These are phyloP conservation scores for Comarum palustre DNA, from an alignment of 306 rosid genomes.

Conservation along the genomic window DNA sequence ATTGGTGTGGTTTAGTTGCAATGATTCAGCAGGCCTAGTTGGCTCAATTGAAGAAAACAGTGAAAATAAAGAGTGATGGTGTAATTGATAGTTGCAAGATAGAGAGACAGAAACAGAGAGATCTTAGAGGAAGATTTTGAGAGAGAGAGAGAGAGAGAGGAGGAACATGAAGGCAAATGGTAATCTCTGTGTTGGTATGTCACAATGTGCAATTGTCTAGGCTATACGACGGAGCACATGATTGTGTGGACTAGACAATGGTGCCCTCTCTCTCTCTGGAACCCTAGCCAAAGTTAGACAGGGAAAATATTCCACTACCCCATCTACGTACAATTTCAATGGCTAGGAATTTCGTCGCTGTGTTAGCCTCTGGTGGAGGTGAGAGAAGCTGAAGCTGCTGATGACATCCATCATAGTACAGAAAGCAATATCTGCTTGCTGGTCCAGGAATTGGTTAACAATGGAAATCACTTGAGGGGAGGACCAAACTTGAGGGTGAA, in stretches of 20 bases:
- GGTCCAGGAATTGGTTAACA: neutral
- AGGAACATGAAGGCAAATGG: constrained; percentile 27
- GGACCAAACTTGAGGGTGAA: constrained; percentile 1
- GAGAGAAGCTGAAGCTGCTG: neutral
- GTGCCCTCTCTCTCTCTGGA: constrained; percentile 1
- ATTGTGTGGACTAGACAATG: constrained; percentile 26
- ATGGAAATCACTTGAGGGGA: neutral
- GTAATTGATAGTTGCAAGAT: constrained; percentile 18
- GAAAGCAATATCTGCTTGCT: neutral
- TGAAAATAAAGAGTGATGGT: constrained; percentile 9
- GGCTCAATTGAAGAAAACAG: constrained; percentile 24
- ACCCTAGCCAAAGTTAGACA: neutral
- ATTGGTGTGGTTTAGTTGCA: too few relatives aligned
- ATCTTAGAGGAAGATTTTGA: neutral
- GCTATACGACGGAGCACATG: constrained; percentile 41
- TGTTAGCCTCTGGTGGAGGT: neutral
- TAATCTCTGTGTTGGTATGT: constrained; percentile 25
- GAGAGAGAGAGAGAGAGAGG: neutral
- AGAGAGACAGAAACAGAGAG: neutral
- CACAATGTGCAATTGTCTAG: constrained; percentile 49
- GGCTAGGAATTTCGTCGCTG: neutral
- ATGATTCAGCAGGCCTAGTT: too few relatives aligned
- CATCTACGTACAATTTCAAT: constrained; percentile 8
- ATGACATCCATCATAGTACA: neutral
- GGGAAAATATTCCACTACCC: constrained; percentile 9